A percentile compares a stretch with the other conserved stretches of the same genome.
These are phyloP conservation scores for Chaetothyriales sp. DNA, from an alignment of 2,329 filamentous ascomycete genomes.

Conservation along the genomic window DNA sequence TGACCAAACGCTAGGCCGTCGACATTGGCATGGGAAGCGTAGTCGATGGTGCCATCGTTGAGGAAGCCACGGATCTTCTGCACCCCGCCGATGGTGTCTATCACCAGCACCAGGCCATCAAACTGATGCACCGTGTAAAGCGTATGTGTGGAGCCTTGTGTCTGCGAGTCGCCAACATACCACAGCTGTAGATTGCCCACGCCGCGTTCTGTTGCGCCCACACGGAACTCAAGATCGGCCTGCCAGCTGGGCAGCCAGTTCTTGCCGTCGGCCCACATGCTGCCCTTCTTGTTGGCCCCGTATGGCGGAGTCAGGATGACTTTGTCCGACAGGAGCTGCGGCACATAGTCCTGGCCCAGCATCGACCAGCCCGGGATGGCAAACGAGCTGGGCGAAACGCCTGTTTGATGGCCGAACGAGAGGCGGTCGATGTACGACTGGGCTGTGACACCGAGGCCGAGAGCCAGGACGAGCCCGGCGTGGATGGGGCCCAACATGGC, in stretches of 20 bases:
- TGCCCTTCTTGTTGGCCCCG: conserved; percentile 71
- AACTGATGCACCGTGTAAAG: conserved; percentile 75
- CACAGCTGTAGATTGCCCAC: conserved; percentile 87
- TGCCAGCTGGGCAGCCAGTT: conserved; percentile 50
- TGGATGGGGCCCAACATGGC: conserved; percentile 7
- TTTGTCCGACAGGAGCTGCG: conserved; percentile 65
- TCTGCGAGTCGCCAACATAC: conserved; percentile 58
- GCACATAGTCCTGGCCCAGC: conserved; percentile 39
- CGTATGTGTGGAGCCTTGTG: conserved; percentile 53
- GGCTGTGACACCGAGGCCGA: conserved; percentile 6
- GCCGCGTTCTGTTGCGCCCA: conserved; percentile 67
- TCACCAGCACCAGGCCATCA: conserved; percentile 73
- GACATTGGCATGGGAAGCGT: conserved; percentile 56
- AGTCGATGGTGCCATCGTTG: conserved; percentile 77
- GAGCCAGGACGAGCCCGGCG: conserved; percentile 4
- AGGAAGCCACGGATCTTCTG: conserved; percentile 78
- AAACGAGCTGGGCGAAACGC: conserved; percentile 43
- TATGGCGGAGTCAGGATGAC: conserved; percentile 78
- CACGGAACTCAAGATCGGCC: conserved; percentile 74
- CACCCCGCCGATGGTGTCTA: conserved; percentile 67
- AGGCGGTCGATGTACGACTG: conserved; percentile 14
- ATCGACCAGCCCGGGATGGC: conserved; percentile 42
- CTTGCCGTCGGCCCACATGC: conserved; percentile 58
- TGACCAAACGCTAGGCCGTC: conserved; percentile 85
- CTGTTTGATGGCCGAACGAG: conserved; percentile 23